phyloP scores from a whole-genome alignment of 2,329 filamentous ascomycete genomes.

The Teratosphaeria destructans region DNA sequence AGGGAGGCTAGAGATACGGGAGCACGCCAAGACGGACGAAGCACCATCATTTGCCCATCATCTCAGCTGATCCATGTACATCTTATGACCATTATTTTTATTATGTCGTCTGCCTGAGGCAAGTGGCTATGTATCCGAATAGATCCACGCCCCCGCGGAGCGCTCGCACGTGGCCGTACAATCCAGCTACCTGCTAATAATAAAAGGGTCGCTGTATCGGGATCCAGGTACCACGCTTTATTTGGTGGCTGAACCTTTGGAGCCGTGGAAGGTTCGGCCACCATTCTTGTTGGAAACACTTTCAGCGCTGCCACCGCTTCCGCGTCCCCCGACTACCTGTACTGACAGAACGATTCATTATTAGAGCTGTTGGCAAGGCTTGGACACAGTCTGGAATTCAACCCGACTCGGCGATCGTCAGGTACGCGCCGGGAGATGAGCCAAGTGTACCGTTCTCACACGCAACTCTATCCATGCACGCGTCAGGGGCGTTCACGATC shows the following conservation, averaged over 20 bases:
- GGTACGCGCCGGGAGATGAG: background rate
- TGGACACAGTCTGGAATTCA: background rate
- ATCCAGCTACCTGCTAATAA: background rate
- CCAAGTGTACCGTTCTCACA: background rate
- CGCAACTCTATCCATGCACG: background rate
- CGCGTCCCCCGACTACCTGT: too few relatives aligned
- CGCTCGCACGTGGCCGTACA: background rate
- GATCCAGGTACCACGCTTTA: background rate
- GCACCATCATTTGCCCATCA: background rate
- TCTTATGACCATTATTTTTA: too few relatives aligned
- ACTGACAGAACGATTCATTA: background rate
- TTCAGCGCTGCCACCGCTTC: background rate
- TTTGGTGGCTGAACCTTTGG: too few relatives aligned
- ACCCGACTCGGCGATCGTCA: background rate
- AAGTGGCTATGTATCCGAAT: background rate
- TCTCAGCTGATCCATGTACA: background rate
- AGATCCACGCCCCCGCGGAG: background rate
- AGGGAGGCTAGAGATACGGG: background rate
- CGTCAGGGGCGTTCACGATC: background rate
- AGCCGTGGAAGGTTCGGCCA: too few relatives aligned
- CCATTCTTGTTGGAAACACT: background rate
- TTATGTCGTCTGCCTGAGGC: background rate
- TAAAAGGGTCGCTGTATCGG: background rate
- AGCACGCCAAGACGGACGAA: background rate
- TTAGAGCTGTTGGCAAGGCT: background rate